Evolutionary conservation across 2,329 filamentous ascomycete species (phyloP).

Genomic region (Sporothrix brunneoviolacea): DNA sequence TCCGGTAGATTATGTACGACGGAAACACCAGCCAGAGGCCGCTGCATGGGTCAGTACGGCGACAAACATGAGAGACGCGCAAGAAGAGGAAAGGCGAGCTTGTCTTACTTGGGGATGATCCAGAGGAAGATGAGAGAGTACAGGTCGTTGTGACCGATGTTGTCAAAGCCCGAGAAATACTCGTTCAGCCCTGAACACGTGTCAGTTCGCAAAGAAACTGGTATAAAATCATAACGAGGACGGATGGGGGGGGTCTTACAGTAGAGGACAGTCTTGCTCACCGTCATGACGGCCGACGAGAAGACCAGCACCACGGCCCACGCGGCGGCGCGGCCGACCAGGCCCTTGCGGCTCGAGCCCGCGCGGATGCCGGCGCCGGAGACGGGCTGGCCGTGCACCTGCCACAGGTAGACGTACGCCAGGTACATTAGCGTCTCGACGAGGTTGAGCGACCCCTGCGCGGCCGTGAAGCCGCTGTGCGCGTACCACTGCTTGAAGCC

Average conservation of each 20-base stretch:
- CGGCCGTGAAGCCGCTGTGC: slow-evolving; percentile 67
- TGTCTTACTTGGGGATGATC: slow-evolving; percentile 52
- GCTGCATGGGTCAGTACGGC: slow-evolving; percentile 33
- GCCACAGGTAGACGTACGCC: slow-evolving; percentile 30
- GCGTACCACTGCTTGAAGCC: slow-evolving; percentile 65
- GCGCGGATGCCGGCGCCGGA: slow-evolving; percentile 11
- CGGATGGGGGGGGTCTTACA: slow-evolving; percentile 33
- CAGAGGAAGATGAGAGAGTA: slow-evolving; percentile 43
- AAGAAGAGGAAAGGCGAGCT: background rate
- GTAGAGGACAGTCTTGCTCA: slow-evolving; percentile 57
- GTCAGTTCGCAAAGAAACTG: background rate
- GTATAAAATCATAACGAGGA: too few species aligned
- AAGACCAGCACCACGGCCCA: slow-evolving; percentile 43
- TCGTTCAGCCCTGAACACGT: slow-evolving; percentile 45
- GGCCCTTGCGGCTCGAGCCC: slow-evolving; percentile 22
- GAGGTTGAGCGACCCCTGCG: slow-evolving; percentile 52
- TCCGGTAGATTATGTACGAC: slow-evolving; percentile 42
- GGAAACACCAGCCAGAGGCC: slow-evolving; percentile 50
- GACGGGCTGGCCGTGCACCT: slow-evolving; percentile 18
- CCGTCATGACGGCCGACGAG: slow-evolving; percentile 50
- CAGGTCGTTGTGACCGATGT: slow-evolving; percentile 49
- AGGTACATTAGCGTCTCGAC: slow-evolving; percentile 31
- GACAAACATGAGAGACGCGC: background rate
- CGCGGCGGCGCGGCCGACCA: slow-evolving; percentile 39
- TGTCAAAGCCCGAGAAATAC: slow-evolving; percentile 48